Base-by-base conservation (phyloP, 768 basidiomycete species). In the Lactifluus echinatus region DNA sequence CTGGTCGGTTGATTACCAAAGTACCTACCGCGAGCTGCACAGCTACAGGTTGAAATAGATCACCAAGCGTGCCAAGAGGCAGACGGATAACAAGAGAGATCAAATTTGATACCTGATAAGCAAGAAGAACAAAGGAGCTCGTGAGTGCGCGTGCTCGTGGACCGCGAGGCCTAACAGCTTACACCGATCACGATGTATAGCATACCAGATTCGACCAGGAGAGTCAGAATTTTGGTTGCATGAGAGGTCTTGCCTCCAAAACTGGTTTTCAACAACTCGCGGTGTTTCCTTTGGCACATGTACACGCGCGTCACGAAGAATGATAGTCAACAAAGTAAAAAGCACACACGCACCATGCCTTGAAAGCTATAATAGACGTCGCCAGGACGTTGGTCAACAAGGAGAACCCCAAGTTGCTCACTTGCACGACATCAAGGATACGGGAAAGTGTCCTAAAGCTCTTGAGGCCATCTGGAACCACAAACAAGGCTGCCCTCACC, bases 131-230 rank as follows among this genome's bases (percentile, higher is more conserved):
- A n/a, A n/a, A n/a, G n/a, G n/a, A n/a, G n/a, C n/a, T 26, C n/a
- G 43, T 21, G 21, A 26, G 4, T 2, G 7, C 23, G 8, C 23
- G 10, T 11, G 26, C 11, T 55, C 21, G 19, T n/a, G n/a, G n/a
- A n/a, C n/a, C n/a, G n/a, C n/a, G n/a, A n/a, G 10, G 19, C 31
- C 31, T 31, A 10, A 10, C 31, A 31, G 49, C 39, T 49, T 29
- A 56, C 55, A n/a, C 39, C 31, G 8, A 55, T 49, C 19, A 55
- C 12, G 14, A 55, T 49, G 24, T 55, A 55, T 7, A 55, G 29
- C 21, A 34, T 26, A 23, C 54, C 54, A 2, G 54, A 55, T 26
- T 55, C 54, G 26, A 55, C 15, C 19, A 55, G 28, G 15, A 55
- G 39, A 17, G 2, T 21, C 36, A 55, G 14, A 24, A 40, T 28